phyloP scores from a whole-genome alignment of 305 asterid species.

The Solanum hybrid region DNA sequence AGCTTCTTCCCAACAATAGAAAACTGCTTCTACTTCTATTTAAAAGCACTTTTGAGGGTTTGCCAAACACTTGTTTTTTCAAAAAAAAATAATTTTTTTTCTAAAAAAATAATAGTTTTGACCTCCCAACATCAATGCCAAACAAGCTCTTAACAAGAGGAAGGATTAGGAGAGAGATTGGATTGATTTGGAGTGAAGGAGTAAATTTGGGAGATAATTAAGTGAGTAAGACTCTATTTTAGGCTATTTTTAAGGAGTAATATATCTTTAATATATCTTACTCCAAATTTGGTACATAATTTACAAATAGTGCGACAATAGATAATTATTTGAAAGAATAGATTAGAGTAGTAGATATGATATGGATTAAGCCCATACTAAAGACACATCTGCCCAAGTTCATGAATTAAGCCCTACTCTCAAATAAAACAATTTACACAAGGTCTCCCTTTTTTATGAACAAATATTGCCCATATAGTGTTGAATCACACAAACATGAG shows the following conservation, averaged over 20 bases:
- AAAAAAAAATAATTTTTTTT: too few relatives aligned
- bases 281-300: background rate
- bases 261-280: background rate
- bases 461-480: background rate
- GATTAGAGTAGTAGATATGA: background rate
- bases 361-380: background rate
- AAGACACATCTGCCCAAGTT: background rate
- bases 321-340: background rate
- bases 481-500: background rate
- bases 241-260: background rate
- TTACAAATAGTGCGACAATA: background rate
- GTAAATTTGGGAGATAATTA: background rate
- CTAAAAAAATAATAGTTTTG: too few relatives aligned
- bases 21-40: too few relatives aligned
- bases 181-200: background rate
- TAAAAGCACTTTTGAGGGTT: too few relatives aligned
- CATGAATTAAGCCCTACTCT: background rate
- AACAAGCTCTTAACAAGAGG: too few relatives aligned
- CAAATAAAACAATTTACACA: background rate
- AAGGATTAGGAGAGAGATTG: background rate
- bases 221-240: background rate
- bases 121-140: too few relatives aligned
- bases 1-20: too few relatives aligned
- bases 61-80: too few relatives aligned
- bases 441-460: background rate